Evolutionary conservation across 2,329 filamentous ascomycete species (phyloP), one percentile per base, ranked within the genome.

Genomic region (Talaromyces sp.): DNA sequence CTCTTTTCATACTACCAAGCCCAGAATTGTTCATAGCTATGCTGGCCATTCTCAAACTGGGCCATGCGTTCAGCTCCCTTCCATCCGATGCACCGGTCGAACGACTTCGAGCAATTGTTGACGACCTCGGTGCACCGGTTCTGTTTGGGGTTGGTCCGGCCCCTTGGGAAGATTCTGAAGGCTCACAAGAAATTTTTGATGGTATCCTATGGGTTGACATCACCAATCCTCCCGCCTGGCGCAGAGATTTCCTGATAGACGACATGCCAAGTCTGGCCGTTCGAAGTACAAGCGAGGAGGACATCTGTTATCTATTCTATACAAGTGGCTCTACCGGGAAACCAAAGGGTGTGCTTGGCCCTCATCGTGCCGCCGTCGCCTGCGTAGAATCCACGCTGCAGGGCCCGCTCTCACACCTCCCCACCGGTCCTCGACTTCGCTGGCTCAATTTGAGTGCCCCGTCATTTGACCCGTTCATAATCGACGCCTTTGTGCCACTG

Each of bases 381-480:
- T 61, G 53, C n/a, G 29, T 56, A 56, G 53, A 3, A 51, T 61
- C 58, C 19, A 61, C 58, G 15, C 58, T 61, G 11, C 27, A 31
- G 3, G 58, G 25, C 40, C 58, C 58, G 27, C 58, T 56, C 10
- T 34, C 53, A 36, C 58, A 61, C 3, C 40, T 61, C 25, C 43
- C 58, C 15, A 17, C 29, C 3, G 58, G 58, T 25, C 43, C 58
- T 45, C 58, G 58, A 19, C 72, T 77, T 34, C 71, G 77, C 13
- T 79, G 77, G 15, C 82, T 88, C 17, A 84, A 86, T 66, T 81
- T 86, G 64, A 84, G 84, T 0, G 84, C 83, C 2, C 85, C 83
- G 69, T 81, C 82, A 19, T 83, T 85, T 61, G 84, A 87, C 68
- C 79, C 84, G 31, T 80, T 81, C 58, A 77, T 87, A 51, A 76